Base-by-base conservation (phyloP, 441 rosid genomes). In the Dalechampia spathulata region DNA sequence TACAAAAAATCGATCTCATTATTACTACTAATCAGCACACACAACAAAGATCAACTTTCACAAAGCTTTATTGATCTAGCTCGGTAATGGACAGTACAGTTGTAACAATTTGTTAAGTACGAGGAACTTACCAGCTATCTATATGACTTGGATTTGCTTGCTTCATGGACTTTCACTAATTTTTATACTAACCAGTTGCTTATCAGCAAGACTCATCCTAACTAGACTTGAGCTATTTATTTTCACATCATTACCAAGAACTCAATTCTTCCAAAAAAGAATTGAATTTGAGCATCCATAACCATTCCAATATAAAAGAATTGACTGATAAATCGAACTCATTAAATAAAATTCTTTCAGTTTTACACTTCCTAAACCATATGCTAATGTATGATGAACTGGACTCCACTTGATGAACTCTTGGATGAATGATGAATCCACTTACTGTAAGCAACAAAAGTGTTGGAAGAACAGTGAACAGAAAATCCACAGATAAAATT, bases 371-470 rank as follows among this genome's bases (percentile, higher is more conserved):
- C n/a, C n/a, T n/a, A n/a, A n/a, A n/a, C n/a, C n/a, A n/a, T n/a
- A n/a, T n/a, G n/a, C n/a, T n/a, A n/a, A n/a, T n/a, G n/a, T n/a
- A n/a, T n/a, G n/a, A n/a, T n/a, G n/a, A n/a, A n/a, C n/a, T n/a
- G n/a, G n/a, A n/a, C n/a, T n/a, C n/a, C n/a, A n/a, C n/a, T n/a
- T n/a, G n/a, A n/a, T n/a, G n/a, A n/a, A n/a, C n/a, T n/a, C n/a
- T n/a, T n/a, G n/a, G n/a, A n/a, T n/a, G n/a, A n/a, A n/a, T n/a
- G 8, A 30, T 3, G 8, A 46, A 41, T 55, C 44, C 55, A 62
- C 94, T 71, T 78, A 92, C 98, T n/a, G 95, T 88, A 61, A 83
- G 75, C 70, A 72, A 69, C 53, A 88, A 57, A 54, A 85, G 74
- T 65, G 77, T 65, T 43, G 94, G 95, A 32, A 84, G 60, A 58